Evolutionary conservation across 345 rosid species (phyloP).

Genomic region (Draba incana): DNA sequence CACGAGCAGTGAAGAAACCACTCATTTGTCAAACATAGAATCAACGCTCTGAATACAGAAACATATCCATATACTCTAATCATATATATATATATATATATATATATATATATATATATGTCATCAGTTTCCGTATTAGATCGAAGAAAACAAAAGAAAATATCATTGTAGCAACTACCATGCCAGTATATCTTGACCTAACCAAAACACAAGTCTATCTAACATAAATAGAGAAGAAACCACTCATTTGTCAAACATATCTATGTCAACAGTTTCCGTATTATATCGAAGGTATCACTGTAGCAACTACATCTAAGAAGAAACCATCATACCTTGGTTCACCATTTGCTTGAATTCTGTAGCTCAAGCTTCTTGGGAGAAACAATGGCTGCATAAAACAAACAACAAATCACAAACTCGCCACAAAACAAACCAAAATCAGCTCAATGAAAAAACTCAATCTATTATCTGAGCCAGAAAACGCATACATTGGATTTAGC

Average conservation of each 20-base stretch:
- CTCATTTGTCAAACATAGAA: too few species aligned
- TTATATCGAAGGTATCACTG: background rate
- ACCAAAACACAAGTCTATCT: too few species aligned
- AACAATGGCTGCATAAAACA: slow-evolving; percentile 65
- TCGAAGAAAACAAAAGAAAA: background rate
- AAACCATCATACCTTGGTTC: slow-evolving; percentile 54
- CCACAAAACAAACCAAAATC: slow-evolving; percentile 15
- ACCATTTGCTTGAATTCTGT: slow-evolving; percentile 58
- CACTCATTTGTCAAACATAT: too few species aligned
- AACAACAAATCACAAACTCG: slow-evolving; percentile 5
- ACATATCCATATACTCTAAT: slow-evolving; percentile 15
- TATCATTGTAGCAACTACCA: background rate
- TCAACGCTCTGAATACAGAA: too few species aligned
- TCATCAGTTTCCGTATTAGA: slow-evolving; percentile 15
- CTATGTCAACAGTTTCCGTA: background rate
- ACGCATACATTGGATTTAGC: slow-evolving; percentile 55
- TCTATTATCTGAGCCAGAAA: background rate
- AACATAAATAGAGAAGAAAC: too few species aligned
- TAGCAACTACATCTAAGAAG: background rate
- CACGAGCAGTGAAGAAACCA: background rate
- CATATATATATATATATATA: too few species aligned
- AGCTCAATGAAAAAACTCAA: background rate
- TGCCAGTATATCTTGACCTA: slow-evolving; percentile 50
- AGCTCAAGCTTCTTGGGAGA: slow-evolving; percentile 72
- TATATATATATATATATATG: background rate